These are phyloP conservation scores for Blastocystis sp. DNA, from an alignment of 352 stramenopile genomes.

Conservation along the genomic window DNA sequence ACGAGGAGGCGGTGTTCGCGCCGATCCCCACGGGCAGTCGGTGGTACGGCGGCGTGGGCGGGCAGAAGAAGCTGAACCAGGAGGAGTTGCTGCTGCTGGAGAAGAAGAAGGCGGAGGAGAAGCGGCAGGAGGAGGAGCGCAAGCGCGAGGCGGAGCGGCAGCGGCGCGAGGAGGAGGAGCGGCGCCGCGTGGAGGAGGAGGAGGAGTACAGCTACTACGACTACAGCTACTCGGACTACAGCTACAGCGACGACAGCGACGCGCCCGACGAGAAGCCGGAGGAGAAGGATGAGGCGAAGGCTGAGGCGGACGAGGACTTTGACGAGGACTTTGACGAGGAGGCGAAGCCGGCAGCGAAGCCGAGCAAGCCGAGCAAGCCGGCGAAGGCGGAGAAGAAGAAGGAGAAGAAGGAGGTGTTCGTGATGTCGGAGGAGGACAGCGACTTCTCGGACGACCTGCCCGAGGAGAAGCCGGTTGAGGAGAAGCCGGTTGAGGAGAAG, in stretches of 20 bases:
- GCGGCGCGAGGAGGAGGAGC: background rate
- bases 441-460: constrained; percentile 11
- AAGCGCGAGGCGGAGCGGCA: background rate
- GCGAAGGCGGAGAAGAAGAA: background rate
- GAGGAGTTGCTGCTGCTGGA: background rate
- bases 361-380: constrained; percentile 9
- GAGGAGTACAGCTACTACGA: constrained; percentile 16
- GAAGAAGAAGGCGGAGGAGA: background rate
- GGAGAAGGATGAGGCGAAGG: too few species aligned
- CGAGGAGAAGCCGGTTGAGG: background rate
- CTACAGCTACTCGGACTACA: constrained; percentile 30
- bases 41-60: background rate
- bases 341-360: too few species aligned
- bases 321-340: background rate
- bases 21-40: background rate
- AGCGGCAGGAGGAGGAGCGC: background rate
- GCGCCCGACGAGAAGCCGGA: background rate
- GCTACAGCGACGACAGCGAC: background rate
- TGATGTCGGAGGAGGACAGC: background rate
- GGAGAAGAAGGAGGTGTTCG: constrained; percentile 13
- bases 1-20: background rate
- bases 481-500: too few species aligned
- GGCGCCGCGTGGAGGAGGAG: background rate
- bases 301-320: background rate
- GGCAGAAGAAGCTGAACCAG: constrained; percentile 12